Evolutionary conservation across 768 basidiomycete genomes (phyloP), one percentile per base, ranked within the genome.

Genomic region (Pleurotus ostreatus): DNA sequence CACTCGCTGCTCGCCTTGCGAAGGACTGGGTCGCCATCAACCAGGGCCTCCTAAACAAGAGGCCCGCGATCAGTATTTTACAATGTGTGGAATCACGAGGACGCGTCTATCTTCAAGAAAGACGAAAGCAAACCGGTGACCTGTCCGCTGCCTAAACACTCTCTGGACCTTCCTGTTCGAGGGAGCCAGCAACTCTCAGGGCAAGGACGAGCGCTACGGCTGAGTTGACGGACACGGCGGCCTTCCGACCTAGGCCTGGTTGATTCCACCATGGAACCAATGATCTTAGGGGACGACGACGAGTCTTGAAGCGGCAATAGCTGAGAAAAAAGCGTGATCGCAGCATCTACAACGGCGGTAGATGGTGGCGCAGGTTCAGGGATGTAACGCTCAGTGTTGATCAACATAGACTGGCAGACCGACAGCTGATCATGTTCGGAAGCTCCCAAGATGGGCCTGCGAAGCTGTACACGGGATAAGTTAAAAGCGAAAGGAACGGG

Each of bases 351-450:
- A 8, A 93, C 89, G 4, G 89, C 83, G 0, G 92, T 93, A 0
- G 82, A 78, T 2, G 94, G 76, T 2, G 94, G 86, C 5, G 90
- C 84, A 5, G 89, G 82, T 62, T 87, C 86, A 2, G 80, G 70
- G 43, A 77, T 64, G 11, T 65, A 63, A 48, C 78, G 79, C 55
- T 81, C 79, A 5, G 74, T 67, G 51, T 76, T 74, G 1, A 71
- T 66, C 12, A 77, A 66, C 20, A 68, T 70, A n/a, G 71, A 70
- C 64, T 83, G 78, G 63, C 83, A 93, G 2, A 91, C 74, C 1
- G 81, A 82, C 26, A 91, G 78, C 0, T 88, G 83, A 60, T 98
- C 94, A 64, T 96, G 87, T 66, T 98, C 95, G 56, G 85, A 82
- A 7, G 92, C 89, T 23, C 86, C 86, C 11, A 95, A 20, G 20